Evolutionary conservation across 306 rosid species (phyloP), one percentile per base, ranked within the genome.

Genomic region (Prunus dulcis): DNA sequence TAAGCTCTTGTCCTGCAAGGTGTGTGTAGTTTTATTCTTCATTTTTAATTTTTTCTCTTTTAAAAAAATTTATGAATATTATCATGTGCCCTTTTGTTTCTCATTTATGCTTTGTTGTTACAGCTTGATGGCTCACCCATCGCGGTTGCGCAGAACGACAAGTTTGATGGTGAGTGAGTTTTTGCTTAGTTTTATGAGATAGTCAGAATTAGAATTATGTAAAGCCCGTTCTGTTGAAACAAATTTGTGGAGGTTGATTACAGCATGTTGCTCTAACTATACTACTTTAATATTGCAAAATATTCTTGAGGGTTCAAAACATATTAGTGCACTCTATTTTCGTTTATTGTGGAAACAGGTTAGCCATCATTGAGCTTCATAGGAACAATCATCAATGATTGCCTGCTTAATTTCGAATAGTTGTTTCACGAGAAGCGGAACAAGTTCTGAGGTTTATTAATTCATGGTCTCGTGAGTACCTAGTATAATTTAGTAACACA

Each of bases 1-100:
- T 77, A 92, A 91, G 84, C 92, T 95, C 69, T 81, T 95, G 78
- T 95, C 98, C 12, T 95, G 98, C 88, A 95, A 95, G 98, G 98
- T 91, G 6, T 53, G 69, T n/a, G 19, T 27, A 3, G n/a, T 63
- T 6, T 32, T 9, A 9, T 9, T 51, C 47, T 23, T 27, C 9
- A 8, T 7, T 49, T 46, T 23, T 17, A 3, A 15, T 34, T 14
- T 12, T 25, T 11, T 46, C 2, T 2, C 5, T 28, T 27, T 13
- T 43, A 45, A 27, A 30, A 41, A 25, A n/a, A 34, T 3, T 60
- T 70, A 14, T 13, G 67, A 15, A 15, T 62, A 20, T 60, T 74
- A 5, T 41, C 23, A 23, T 22, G 18, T 11, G 17, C 32, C 30
- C 19, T 46, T 41, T 52, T 28, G 6, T 55, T 74, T 82, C 71